These are phyloP conservation scores for Bryoerythrophyllum caledonicum DNA, from an alignment of 225 moss, liverwort and hornwort species.

Conservation along the genomic window DNA sequence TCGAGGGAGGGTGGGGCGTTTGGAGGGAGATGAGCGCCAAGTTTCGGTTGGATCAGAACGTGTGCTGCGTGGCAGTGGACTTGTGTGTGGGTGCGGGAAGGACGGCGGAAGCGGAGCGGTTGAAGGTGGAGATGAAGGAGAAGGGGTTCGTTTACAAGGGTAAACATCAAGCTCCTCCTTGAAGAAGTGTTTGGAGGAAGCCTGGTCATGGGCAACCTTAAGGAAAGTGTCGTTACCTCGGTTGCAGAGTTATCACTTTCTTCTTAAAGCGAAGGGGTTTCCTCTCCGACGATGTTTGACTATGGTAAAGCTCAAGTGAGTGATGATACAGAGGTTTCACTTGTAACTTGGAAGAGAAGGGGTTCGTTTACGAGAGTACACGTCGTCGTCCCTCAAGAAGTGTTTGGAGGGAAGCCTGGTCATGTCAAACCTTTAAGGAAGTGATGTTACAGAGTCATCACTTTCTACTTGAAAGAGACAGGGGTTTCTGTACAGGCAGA, in stretches of 20 bases:
- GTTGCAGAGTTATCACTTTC: constrained; percentile 36
- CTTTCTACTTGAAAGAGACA: constrained; percentile 32
- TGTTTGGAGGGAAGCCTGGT: constrained; percentile 45
- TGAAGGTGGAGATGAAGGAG: constrained; percentile 50
- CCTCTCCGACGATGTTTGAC: no score
- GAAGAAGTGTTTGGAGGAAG: constrained; percentile 44
- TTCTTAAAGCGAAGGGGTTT: constrained; percentile 15
- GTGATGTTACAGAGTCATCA: constrained; percentile 24
- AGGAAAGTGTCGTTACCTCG: background rate
- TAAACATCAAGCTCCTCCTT: constrained; percentile 6
- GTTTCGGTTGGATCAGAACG: constrained; percentile 55
- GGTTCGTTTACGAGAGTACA: constrained; percentile 51
- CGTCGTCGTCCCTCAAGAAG: constrained; percentile 16
- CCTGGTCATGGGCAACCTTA: constrained; percentile 4
- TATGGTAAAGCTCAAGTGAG: no score
- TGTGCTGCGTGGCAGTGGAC: constrained; percentile 72
- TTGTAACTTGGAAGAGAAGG: constrained; percentile 1
- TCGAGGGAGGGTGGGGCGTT: constrained; percentile 53
- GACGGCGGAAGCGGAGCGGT: constrained; percentile 46
- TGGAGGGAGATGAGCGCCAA: constrained; percentile 44
- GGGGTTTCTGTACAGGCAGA: no score
- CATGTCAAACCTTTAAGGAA: constrained; percentile 9
- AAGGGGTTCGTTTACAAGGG: constrained; percentile 56
- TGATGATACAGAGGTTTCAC: no score
- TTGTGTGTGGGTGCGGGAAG: constrained; percentile 54